A percentile compares a stretch with the other conserved stretches of the same genome.
Evolutionary conservation across 352 stramenopile genomes (phyloP).

Genomic region (Phytophthora lateralis): DNA sequence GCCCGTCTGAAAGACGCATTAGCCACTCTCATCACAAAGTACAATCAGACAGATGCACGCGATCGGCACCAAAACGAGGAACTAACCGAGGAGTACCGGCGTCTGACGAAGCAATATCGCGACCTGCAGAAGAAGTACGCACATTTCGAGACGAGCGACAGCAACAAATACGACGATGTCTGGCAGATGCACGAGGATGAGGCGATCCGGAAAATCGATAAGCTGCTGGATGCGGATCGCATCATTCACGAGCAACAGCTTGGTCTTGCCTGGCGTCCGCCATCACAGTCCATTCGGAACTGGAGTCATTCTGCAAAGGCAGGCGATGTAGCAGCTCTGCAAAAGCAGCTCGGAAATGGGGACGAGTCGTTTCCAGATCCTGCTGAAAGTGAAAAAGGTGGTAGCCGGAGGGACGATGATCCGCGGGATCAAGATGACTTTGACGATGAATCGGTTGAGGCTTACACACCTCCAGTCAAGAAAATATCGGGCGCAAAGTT

Average conservation of each 20-base stretch:
- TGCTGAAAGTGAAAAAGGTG: constrained; percentile 21
- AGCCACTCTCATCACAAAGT: constrained; percentile 88
- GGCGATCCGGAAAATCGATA: constrained; percentile 79
- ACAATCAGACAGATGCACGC: constrained; percentile 90
- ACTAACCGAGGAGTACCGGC: constrained; percentile 93
- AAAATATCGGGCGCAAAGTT: constrained; percentile 85
- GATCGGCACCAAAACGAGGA: constrained; percentile 92
- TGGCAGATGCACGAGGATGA: constrained; percentile 94
- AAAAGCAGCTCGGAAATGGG: constrained; percentile 31
- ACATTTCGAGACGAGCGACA: constrained; percentile 93
- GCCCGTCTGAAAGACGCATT: constrained; percentile 93
- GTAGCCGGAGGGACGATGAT: constrained; percentile 36
- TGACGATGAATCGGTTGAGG: constrained; percentile 59
- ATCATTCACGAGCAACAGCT: constrained; percentile 93
- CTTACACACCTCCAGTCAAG: constrained; percentile 46
- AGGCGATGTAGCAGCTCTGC: constrained; percentile 12
- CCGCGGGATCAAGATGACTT: constrained; percentile 27
- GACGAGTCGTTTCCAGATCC: constrained; percentile 14
- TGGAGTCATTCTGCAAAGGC: constrained; percentile 48
- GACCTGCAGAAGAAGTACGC: constrained; percentile 95
- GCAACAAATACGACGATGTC: constrained; percentile 87
- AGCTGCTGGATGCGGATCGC: constrained; percentile 87
- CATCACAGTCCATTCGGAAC: constrained; percentile 54
- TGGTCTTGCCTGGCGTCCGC: constrained; percentile 78
- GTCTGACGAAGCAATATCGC: constrained; percentile 95